phyloP scores from a whole-genome alignment of 169 alveolate genomes.

The Cystoisospora suis region DNA sequence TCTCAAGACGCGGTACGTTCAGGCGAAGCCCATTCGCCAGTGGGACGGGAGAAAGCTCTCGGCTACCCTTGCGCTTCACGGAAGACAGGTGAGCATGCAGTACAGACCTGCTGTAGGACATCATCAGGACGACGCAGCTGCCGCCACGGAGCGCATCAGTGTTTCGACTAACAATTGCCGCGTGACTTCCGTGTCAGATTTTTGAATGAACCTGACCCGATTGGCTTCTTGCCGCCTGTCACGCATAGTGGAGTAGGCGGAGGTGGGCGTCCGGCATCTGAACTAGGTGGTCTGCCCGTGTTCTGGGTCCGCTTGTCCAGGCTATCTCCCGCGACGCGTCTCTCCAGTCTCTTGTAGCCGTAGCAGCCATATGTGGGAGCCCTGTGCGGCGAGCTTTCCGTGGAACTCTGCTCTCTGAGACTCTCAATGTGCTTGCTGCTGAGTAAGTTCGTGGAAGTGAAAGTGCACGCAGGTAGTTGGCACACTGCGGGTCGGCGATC shows the following conservation, averaged over 20 bases:
- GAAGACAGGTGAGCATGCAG: slow-evolving; percentile 45
- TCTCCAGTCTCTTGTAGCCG: not conserved
- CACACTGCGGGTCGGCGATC: not conserved
- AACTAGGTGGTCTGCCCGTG: not conserved
- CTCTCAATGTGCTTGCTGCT: not conserved
- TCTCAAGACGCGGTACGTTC: slow-evolving; percentile 42
- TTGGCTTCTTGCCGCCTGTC: too few species aligned
- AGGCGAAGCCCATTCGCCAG: slow-evolving; percentile 32
- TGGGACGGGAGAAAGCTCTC: slow-evolving; percentile 45
- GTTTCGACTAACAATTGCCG: too few species aligned
- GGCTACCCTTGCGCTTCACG: slow-evolving; percentile 57
- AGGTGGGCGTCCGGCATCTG: too few species aligned
- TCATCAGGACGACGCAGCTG: too few species aligned
- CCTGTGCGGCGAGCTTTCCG: not conserved
- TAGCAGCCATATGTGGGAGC: not conserved
- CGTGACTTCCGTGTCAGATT: too few species aligned
- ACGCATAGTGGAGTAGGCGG: too few species aligned
- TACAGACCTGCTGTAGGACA: too few species aligned
- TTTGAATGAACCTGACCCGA: too few species aligned
- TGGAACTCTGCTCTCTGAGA: not conserved
- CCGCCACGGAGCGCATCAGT: too few species aligned
- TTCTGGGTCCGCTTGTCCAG: not conserved
- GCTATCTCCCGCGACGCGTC: not conserved
- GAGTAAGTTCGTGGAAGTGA: not conserved
- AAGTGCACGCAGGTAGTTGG: not conserved